phyloP scores from a whole-genome alignment of 2,329 filamentous ascomycete genomes.

The Lecanicillium sp. region DNA sequence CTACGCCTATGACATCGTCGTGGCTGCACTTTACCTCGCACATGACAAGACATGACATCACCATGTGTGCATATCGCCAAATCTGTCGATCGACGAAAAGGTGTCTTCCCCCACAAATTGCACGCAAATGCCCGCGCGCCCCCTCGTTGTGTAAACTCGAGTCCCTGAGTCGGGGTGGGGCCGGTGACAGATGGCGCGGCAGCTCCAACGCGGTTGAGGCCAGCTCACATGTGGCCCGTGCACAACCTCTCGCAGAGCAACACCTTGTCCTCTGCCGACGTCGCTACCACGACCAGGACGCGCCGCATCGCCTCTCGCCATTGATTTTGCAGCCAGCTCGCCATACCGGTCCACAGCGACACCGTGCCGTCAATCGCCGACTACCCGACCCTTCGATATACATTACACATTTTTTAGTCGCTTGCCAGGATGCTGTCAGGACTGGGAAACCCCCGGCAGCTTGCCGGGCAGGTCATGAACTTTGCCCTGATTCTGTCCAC shows the following conservation, averaged over 20 bases:
- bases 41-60: too few species aligned
- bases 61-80: background rate
- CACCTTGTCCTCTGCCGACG: slow-evolving; percentile 7
- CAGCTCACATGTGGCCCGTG: slow-evolving; percentile 9
- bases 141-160: too few species aligned
- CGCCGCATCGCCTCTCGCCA: slow-evolving; percentile 2
- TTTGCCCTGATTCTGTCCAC: slow-evolving; percentile 86
- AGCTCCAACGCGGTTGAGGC: background rate
- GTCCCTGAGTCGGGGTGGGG: too few species aligned
- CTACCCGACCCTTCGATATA: background rate
- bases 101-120: too few species aligned
- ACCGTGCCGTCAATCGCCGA: background rate
- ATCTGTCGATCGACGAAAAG: too few species aligned
- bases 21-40: too few species aligned
- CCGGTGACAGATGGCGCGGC: too few species aligned
- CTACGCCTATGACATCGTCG: background rate
- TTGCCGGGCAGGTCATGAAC: slow-evolving; percentile 76
- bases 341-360: background rate
- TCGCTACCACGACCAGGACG: background rate
- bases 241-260: slow-evolving; percentile 5
- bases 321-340: background rate
- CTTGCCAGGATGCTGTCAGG: slow-evolving; percentile 53
- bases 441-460: slow-evolving; percentile 70
- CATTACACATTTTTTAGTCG: background rate
- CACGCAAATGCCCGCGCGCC: too few species aligned